Evolutionary conservation across 2,329 filamentous ascomycete species (phyloP).

Genomic region (Neofusicoccum laricinum): DNA sequence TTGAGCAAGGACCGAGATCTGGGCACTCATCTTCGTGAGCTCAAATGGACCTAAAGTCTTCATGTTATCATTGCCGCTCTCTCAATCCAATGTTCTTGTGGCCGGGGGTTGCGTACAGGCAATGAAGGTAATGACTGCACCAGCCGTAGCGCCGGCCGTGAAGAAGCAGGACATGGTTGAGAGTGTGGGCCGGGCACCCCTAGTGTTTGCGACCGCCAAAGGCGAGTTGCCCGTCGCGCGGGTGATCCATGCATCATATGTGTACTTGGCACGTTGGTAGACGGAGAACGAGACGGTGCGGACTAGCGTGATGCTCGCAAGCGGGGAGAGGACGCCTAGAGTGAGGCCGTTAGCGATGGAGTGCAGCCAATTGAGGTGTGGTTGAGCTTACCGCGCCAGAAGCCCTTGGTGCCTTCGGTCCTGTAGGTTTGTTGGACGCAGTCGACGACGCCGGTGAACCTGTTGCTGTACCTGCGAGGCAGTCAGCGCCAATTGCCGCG

Average conservation of each 20-base stretch:
- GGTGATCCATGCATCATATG: conserved; percentile 68
- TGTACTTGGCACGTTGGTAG: conserved; percentile 74
- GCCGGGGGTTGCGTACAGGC: conserved; percentile 54
- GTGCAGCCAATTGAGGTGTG: conserved; percentile 16
- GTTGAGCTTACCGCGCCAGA: conserved; percentile 50
- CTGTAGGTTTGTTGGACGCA: conserved; percentile 73
- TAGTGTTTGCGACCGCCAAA: conserved; percentile 67
- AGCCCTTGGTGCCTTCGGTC: conserved; percentile 48
- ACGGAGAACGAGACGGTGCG: conserved; percentile 77
- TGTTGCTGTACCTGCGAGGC: conserved; percentile 48
- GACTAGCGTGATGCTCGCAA: conserved; percentile 74
- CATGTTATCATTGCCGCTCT: conserved; percentile 15
- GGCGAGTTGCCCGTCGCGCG: conserved; percentile 65
- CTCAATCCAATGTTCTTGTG: background rate
- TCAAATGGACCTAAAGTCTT: conserved; percentile 67
- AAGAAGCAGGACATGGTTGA: conserved; percentile 75
- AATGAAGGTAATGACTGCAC: conserved; percentile 74
- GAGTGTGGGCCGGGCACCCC: conserved; percentile 67
- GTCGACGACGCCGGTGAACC: conserved; percentile 70
- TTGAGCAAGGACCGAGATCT: conserved; percentile 73
- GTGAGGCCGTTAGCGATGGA: background rate
- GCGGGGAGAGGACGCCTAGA: conserved; percentile 72
- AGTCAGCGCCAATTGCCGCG: conserved; percentile 20
- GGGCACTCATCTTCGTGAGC: conserved; percentile 83
- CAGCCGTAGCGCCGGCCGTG: conserved; percentile 73